Evolutionary conservation across 192 early-diverging fungal genomes (phyloP), one percentile per base, ranked within the genome.

Genomic region (Dissophora ornata): DNA sequence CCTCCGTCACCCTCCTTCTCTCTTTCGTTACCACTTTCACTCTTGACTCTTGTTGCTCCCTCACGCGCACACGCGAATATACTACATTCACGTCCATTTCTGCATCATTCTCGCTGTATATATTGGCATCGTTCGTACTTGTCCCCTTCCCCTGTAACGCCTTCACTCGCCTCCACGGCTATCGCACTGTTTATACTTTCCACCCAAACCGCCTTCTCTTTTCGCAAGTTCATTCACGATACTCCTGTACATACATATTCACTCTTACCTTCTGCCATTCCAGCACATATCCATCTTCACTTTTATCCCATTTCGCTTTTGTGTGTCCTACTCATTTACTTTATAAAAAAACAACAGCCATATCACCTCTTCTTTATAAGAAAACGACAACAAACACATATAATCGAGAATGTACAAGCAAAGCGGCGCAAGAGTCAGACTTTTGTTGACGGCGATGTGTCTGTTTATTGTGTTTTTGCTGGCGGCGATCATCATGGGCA

Each of bases 401-500:
- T n/a, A n/a, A n/a, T n/a, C n/a, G n/a, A n/a, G n/a, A 44, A 77
- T 77, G 71, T 41, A 50, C 33, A 55, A 32, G 24, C 24, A 57
- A n/a, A 55, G 52, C 51, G 56, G 34, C 15, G 25, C 71, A 28
- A 53, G 58, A 15, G 19, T 77, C 11, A 57, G 71, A 28, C 41
- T 67, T 26, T 16, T 38, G 19, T 15, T 56, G 8, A 40, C 50
- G 12, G n/a, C 40, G 4, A 16, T n/a, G 13, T 57, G 34, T 18
- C 49, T 67, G 24, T 15, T 52, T n/a, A 1, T 22, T 33, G 24
- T 62, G 12, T 50, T 67, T 44, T 9, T 77, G 8, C 51, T 67
- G 16, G 41, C 63, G 0, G 18, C 67, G 49, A 33, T 77, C 36
- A 67, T 77, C 29, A 77, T 77, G 71, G 71, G 71, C 45, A 50